Base-by-base conservation (phyloP, 2,329 filamentous ascomycete species). In the Aspergillus sp. region DNA sequence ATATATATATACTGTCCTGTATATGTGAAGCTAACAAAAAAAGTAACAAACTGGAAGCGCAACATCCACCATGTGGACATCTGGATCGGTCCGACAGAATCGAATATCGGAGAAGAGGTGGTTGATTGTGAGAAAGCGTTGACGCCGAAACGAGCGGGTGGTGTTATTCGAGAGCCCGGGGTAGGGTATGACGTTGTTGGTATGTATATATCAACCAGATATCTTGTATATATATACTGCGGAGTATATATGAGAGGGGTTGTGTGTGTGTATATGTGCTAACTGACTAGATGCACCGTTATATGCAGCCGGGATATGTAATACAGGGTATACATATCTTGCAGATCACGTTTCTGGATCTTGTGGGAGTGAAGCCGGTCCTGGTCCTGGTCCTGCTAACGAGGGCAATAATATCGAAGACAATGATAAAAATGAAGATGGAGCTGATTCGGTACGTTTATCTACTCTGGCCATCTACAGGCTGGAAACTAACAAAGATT, bases 1-100 rank as follows among this genome's bases (percentile, higher is more conserved):
- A n/a, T 30, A 10, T 30, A 7, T 32, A 7, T n/a, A 9, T 27
- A 7, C 5, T n/a, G 30, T 4, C 19, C 19, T 19, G 19, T 19
- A 19, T 19, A 19, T 19, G 19, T 19, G 19, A 12, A 39, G 27
- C 40, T 46, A 10, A 48, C 29, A 1, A 12, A 12, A 29, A 33
- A 40, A 42, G 48, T 33, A 7, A 48, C 36, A 5, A 42, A 51
- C 39, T 52, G 45, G 39, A 9, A 43, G 6, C 33, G 29, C 4
- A 44, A 41, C 29, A 46, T 36, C 26, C 34, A 35, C 27, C 51
- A 52, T 27, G 48, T 52, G 26, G 51, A 52, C 39, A 44, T 52
- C 35, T 52, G 51, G 51, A 47, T 46, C 4, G 46, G 46, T 9
- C 28, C 46, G n/a, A 34, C 28, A 3, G 28, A 26, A 1, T 9